A percentile compares a stretch with the other conserved stretches of the same genome.
Conservation (phyloP, 148 eudicot genomes). For the Rhododendron ovatum region DNA sequence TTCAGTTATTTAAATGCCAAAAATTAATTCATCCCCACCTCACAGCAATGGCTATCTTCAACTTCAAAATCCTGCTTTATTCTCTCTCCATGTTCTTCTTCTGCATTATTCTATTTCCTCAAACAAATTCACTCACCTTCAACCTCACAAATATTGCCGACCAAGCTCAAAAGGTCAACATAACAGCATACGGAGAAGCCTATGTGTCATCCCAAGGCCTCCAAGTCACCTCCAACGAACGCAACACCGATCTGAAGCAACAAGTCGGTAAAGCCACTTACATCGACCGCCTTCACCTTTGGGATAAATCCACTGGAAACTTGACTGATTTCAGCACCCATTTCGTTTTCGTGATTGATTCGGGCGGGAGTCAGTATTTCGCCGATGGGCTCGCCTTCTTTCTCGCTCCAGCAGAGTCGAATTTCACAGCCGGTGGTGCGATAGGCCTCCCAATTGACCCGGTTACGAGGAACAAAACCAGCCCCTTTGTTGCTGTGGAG, state of each 20-base stretch:
- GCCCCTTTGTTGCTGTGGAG: conserved; percentile 16
- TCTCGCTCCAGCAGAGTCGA: not conserved
- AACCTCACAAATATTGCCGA: not conserved
- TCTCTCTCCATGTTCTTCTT: not conserved
- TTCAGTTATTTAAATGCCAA: too few species aligned
- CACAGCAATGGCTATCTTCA: not conserved
- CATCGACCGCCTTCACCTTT: conserved; percentile 6
- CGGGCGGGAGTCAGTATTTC: not conserved
- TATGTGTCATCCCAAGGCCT: conserved; percentile 12
- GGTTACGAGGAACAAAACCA: too few species aligned
- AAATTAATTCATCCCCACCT: too few species aligned
- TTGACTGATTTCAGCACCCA: conserved; percentile 1
- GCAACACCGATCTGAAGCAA: not conserved
- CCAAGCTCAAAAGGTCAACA: not conserved
- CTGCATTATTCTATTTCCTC: not conserved
- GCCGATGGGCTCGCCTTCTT: conserved; percentile 13
- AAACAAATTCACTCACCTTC: not conserved
- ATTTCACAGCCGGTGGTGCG: too few species aligned
- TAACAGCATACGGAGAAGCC: not conserved
- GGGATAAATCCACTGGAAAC: conserved; percentile 9
- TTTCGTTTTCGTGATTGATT: conserved; percentile 14
- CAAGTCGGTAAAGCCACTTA: conserved; percentile 11
- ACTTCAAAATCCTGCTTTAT: not conserved
- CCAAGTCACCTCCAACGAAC: conserved; percentile 14
- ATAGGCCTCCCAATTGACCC: not conserved